Evolutionary conservation across 1,284 basidiomycete genomes (phyloP).

Genomic region (Anthracocystis panici-leucophaei): DNA sequence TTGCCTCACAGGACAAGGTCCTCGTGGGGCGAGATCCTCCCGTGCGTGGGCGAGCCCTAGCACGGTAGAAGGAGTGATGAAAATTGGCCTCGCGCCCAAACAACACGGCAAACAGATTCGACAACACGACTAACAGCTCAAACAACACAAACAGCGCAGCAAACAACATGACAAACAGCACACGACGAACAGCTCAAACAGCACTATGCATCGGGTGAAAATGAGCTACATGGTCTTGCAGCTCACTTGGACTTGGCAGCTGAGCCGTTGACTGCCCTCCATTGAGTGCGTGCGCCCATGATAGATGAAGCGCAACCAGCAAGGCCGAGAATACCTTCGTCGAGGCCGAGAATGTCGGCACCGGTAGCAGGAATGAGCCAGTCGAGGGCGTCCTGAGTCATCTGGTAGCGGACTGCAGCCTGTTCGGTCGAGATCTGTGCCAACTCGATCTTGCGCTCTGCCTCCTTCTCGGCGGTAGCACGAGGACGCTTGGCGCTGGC

Average conservation of each 20-base stretch:
- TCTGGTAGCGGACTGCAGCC: constrained; percentile 78
- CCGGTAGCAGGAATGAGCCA: constrained; percentile 89
- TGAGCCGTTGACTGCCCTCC: constrained; percentile 67
- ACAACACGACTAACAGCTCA: too few relatives aligned
- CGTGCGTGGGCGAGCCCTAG: too few relatives aligned
- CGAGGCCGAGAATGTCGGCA: constrained; percentile 81
- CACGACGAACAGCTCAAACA: too few relatives aligned
- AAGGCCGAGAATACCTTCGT: constrained; percentile 77
- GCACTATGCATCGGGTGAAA: too few relatives aligned
- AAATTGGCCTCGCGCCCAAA: too few relatives aligned
- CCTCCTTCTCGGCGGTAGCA: constrained; percentile 77
- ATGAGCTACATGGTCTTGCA: neutral
- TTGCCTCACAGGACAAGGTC: too few relatives aligned
- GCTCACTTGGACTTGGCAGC: constrained; percentile 57
- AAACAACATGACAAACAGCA: too few relatives aligned
- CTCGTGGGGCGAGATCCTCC: too few relatives aligned
- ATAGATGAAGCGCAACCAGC: constrained; percentile 64
- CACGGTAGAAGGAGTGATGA: too few relatives aligned
- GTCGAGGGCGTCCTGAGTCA: constrained; percentile 84
- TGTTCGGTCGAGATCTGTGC: constrained; percentile 77
- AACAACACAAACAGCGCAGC: too few relatives aligned
- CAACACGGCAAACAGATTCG: too few relatives aligned
- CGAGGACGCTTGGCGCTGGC: constrained; percentile 55
- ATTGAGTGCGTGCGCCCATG: constrained; percentile 67
- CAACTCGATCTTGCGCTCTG: constrained; percentile 77